Base-by-base conservation (phyloP, 768 basidiomycete genomes). In the Lactifluus rugatus region DNA sequence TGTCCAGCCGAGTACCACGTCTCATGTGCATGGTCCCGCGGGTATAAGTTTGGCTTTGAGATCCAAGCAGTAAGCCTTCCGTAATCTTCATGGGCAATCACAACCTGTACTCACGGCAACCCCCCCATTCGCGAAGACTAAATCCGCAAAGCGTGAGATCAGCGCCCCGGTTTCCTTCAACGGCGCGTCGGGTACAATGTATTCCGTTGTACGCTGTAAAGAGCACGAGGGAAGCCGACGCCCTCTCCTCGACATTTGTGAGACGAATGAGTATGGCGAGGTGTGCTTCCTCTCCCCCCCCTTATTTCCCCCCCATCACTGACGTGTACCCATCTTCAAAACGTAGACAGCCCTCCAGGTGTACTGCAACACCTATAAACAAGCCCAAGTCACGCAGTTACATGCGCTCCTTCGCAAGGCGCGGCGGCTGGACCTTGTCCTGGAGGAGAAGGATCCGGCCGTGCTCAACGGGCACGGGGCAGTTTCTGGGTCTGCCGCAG, bases 341-440 rank as follows among this genome's bases (percentile, higher is more conserved):
- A 23, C 19, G 14, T 63, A 96, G 93, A 92, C 91, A 10, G 89
- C 92, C 0, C 78, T 97, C 19, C 92, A 96, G 72, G 83, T 89
- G 13, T 98, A 89, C 69, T 86, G 85, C 53, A 81, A 81, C 59
- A 78, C 81, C 11, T 94, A 93, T 76, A 98, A 98, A 70, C 85
- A 85, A 65, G 84, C 86, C 7, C 75, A 77, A 1, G 73, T 84
- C 2, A 74, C 75, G 13, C 84, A 88, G 64, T 83, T 90, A 2
- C 92, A 95, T 68, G 88, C 83, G 2, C 78, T 94, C 6, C 79
- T 96, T 25, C 88, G 95, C 51, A 94, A 94, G 71, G 93, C 93
- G 8, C 81, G 82, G 17, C 82, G 92, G 17, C 75, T 97, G 19
- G 95, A 97, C 67, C 73, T 74, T 31, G 76, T 90, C 47, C 73